Evolutionary conservation across 2,329 filamentous ascomycete genomes (phyloP), one percentile per base, ranked within the genome.

Genomic region (Fusarium acutatum): DNA sequence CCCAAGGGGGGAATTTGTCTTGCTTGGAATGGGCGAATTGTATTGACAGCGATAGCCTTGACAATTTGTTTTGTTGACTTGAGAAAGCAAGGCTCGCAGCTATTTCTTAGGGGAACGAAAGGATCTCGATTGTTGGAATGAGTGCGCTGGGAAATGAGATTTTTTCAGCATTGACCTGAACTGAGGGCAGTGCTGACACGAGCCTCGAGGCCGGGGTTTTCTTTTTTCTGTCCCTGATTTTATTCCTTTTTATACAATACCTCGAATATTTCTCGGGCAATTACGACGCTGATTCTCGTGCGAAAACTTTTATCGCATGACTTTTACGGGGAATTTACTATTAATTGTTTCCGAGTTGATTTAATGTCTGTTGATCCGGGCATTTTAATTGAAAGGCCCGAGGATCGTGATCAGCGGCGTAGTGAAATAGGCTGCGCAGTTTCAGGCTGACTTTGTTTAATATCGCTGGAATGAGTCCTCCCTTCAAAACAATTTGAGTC

Each of bases 121-220:
- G 18, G 32, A 65, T 70, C 66, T 59, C 60, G 46, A 70, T 69
- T n/a, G 18, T 20, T 70, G 67, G 67, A 70, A 70, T 70, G 67
- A 43, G 35, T 44, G 38, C n/a, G 63, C 34, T 43, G 34, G n/a
- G 26, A 26, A 53, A 41, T 35, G 24, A 41, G n/a, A 41, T 43
- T 56, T 61, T 49, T 35, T 37, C 34, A 17, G 35, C 26, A 53
- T 53, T 53, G 50, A 53, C 32, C 5, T 11, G 20, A 52, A n/a
- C 3, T 10, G 24, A 53, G 30, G 49, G 49, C 30, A 35, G n/a
- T 22, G 34, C 34, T 53, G 34, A 38, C 20, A 52, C 49, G n/a
- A 52, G 47, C 47, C 12, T 24, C 0, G 13, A 37, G 17, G 24
- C 49, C n/a, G 0, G 49, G 38, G 22, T 26, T 46, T 43, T 28